Percentiles rank a stretch among this genome's conserved stretches.
phyloP scores from a whole-genome alignment of 495 filamentous ascomycete species.

The Cercophora samala region DNA sequence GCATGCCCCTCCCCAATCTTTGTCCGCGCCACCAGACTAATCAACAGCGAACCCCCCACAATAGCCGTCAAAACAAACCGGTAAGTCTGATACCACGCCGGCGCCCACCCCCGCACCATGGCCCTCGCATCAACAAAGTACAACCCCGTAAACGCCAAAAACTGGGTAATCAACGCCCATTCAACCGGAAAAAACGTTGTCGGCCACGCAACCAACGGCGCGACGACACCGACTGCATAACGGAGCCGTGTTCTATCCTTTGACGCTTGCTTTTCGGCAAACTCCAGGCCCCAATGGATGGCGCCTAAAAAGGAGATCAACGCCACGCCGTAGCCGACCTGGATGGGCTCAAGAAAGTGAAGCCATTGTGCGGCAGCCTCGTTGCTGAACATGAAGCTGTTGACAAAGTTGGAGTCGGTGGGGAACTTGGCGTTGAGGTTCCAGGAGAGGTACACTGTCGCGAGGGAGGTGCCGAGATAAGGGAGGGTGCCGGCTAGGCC shows the following conservation, averaged over 20 bases:
- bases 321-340: constrained; percentile 89
- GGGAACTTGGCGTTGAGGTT: constrained; percentile 65
- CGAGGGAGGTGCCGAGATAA: constrained; percentile 81
- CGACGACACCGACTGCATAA: constrained; percentile 78
- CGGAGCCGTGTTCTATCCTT: constrained; percentile 48
- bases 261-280: constrained; percentile 43
- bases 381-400: constrained; percentile 56
- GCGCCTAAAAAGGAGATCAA: constrained; percentile 96
- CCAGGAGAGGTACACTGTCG: constrained; percentile 84
- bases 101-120: constrained; percentile 74
- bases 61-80: constrained; percentile 94
- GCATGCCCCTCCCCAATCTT: constrained; percentile 62
- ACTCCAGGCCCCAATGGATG: constrained; percentile 88
- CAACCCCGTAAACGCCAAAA: constrained; percentile 80
- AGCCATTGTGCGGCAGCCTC: constrained; percentile 72
- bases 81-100: constrained; percentile 88
- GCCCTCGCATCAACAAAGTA: constrained; percentile 86
- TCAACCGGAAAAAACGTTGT: constrained; percentile 82
- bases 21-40: constrained; percentile 80
- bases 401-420: constrained; percentile 56
- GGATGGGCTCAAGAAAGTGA: constrained; percentile 80
- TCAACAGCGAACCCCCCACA: constrained; percentile 82
- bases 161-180: constrained; percentile 86
- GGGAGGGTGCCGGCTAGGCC: constrained; percentile 88
- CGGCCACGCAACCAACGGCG: constrained; percentile 88